phyloP scores from a whole-genome alignment of 495 filamentous ascomycete genomes.

The Hyaloscypha variabilis region DNA sequence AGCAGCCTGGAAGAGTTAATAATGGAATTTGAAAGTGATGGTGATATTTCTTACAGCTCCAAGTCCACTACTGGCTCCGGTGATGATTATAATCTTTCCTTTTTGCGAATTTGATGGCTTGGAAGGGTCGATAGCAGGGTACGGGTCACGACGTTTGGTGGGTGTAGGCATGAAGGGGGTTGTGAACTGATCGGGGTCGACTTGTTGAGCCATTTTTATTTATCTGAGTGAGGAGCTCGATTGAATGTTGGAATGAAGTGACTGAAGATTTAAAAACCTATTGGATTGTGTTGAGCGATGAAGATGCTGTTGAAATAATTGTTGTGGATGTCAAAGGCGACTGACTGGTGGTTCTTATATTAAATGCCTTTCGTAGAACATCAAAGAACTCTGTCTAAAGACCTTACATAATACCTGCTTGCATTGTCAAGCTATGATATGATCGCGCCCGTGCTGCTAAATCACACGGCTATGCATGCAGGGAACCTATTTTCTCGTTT shows the following conservation, averaged over 20 bases:
- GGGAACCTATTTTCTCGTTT: background rate
- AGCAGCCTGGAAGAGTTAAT: conserved; percentile 12
- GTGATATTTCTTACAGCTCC: conserved; percentile 30
- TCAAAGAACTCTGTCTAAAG: too few relatives aligned
- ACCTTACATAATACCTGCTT: background rate
- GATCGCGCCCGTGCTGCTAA: background rate
- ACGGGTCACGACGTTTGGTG: conserved; percentile 32
- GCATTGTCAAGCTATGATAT: background rate
- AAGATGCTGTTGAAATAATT: background rate
- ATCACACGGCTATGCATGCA: background rate
- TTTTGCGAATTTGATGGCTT: conserved; percentile 36
- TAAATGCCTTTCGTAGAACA: too few relatives aligned
- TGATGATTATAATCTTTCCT: conserved; percentile 43
- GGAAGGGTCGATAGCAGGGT: conserved; percentile 40
- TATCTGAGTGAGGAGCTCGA: background rate
- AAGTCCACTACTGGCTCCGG: conserved; percentile 42
- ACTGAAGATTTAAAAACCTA: background rate
- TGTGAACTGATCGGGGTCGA: conserved; percentile 28
- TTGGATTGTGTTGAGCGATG: background rate
- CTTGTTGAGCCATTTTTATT: conserved; percentile 6
- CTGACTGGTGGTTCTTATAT: too few relatives aligned
- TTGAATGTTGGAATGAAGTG: background rate
- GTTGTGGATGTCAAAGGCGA: background rate
- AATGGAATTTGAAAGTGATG: background rate
- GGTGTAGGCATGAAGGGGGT: conserved; percentile 33